Conservation (phyloP, 1,284 basidiomycete genomes). For the Melampsora allii-populina region DNA sequence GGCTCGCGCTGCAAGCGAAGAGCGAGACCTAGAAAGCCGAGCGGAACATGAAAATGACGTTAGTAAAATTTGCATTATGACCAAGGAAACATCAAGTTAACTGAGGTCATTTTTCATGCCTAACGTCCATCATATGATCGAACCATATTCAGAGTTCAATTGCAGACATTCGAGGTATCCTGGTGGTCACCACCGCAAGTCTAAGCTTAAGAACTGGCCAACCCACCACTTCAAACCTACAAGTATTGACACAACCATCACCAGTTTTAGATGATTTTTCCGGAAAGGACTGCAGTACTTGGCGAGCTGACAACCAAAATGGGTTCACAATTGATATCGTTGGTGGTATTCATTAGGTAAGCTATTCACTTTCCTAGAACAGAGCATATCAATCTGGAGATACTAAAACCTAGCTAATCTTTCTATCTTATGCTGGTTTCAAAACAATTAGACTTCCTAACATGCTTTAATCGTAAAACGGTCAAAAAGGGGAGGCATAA, state of each 20-base stretch:
- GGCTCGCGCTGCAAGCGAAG: background rate
- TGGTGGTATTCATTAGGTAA: conserved; percentile 6
- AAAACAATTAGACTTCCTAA: background rate
- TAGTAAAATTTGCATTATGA: background rate
- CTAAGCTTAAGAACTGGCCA: conserved; percentile 13
- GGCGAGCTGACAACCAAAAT: conserved; percentile 24
- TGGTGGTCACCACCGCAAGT: conserved; percentile 30
- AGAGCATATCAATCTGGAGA: background rate
- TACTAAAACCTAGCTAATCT: background rate
- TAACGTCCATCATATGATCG: background rate
- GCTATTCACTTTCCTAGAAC: background rate
- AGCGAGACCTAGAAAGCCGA: background rate
- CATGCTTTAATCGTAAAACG: background rate
- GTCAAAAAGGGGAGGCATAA: background rate
- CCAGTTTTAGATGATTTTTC: background rate
- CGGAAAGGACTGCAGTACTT: background rate
- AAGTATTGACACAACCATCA: background rate
- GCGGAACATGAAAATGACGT: background rate
- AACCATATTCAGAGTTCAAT: background rate
- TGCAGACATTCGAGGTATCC: background rate
- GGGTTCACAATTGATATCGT: conserved; percentile 30
- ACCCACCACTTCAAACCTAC: background rate
- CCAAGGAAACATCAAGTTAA: background rate
- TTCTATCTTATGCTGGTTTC: background rate
- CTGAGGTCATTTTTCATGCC: no score